Evolutionary conservation across 257 asterid species (phyloP).

Genomic region (Gentiana straminea): DNA sequence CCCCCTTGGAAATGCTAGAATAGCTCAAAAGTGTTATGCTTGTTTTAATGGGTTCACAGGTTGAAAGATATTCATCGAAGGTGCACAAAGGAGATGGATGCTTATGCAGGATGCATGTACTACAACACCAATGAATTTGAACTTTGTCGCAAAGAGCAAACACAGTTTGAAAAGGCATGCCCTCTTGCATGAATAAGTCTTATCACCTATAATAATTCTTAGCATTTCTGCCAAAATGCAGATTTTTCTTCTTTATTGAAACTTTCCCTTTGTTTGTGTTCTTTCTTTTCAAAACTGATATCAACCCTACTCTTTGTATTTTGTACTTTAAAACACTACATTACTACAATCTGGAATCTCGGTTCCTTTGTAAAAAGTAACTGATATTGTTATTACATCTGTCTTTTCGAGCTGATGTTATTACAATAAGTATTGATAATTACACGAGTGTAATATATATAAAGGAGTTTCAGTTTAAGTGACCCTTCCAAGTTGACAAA

Average conservation of each 20-base stretch:
- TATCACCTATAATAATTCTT: conserved; percentile 11
- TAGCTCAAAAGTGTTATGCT: not conserved
- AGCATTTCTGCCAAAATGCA: conserved; percentile 5
- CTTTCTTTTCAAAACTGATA: not conserved
- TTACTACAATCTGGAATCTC: too few species aligned
- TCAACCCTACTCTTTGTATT: not conserved
- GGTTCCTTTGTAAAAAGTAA: too few species aligned
- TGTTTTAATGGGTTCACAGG: conserved; percentile 26
- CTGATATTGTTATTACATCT: too few species aligned
- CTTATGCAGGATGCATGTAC: conserved; percentile 91
- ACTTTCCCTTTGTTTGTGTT: not conserved
- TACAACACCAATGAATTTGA: conserved; percentile 91
- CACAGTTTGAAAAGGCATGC: conserved; percentile 79
- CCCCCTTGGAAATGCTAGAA: not conserved
- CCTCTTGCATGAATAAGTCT: conserved; percentile 22
- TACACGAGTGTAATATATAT: too few species aligned
- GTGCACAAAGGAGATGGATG: conserved; percentile 83
- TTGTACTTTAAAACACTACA: too few species aligned
- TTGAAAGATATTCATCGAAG: conserved; percentile 76
- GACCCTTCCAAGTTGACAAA: conserved; percentile 19
- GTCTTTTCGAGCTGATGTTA: too few species aligned
- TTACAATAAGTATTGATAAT: too few species aligned
- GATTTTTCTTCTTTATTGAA: not conserved
- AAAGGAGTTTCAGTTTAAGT: not conserved
- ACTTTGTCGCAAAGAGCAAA: conserved; percentile 83